Conservation (phyloP, 2,329 filamentous ascomycete genomes). For the Trichoderma koningii region DNA sequence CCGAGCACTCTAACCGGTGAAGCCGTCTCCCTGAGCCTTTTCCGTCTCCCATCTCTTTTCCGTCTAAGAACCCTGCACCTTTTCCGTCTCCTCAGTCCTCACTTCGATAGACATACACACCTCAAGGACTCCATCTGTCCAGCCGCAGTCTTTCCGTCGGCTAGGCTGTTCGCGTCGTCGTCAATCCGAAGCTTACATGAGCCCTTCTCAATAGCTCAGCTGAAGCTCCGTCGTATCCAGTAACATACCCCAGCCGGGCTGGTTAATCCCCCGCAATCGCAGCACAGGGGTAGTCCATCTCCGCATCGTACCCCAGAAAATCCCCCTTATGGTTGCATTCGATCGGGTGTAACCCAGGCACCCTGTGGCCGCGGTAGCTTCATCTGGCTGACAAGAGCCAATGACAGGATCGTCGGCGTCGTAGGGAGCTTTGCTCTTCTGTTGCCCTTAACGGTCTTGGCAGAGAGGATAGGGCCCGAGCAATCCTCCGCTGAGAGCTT, state of each 20-base stretch:
- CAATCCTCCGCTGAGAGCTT: constrained; percentile 13
- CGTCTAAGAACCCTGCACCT: background rate
- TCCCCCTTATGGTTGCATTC: constrained; percentile 16
- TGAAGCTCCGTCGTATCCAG: background rate
- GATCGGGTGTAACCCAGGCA: constrained; percentile 14
- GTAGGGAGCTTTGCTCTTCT: background rate
- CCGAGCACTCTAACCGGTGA: constrained; percentile 9
- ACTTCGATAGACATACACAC: background rate
- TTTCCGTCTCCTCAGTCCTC: constrained; percentile 4
- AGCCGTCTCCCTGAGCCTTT: constrained; percentile 2
- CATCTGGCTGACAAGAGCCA: background rate
- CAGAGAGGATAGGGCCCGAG: constrained; percentile 1
- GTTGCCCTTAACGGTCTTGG: background rate
- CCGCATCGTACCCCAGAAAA: constrained; percentile 15
- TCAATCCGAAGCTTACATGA: background rate
- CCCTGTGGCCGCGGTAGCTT: background rate
- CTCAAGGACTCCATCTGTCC: background rate
- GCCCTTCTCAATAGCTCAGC: background rate
- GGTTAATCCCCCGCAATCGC: constrained; percentile 8
- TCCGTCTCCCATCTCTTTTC: constrained; percentile 17
- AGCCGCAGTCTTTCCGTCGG: constrained; percentile 10
- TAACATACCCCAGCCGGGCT: background rate
- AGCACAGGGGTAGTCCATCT: constrained; percentile 2
- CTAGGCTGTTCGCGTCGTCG: background rate
- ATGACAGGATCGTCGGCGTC: background rate